A percentile compares a stretch with the other conserved stretches of the same genome.
Conservation (phyloP, 2,329 filamentous ascomycete genomes). For the Neurospora sp. region DNA sequence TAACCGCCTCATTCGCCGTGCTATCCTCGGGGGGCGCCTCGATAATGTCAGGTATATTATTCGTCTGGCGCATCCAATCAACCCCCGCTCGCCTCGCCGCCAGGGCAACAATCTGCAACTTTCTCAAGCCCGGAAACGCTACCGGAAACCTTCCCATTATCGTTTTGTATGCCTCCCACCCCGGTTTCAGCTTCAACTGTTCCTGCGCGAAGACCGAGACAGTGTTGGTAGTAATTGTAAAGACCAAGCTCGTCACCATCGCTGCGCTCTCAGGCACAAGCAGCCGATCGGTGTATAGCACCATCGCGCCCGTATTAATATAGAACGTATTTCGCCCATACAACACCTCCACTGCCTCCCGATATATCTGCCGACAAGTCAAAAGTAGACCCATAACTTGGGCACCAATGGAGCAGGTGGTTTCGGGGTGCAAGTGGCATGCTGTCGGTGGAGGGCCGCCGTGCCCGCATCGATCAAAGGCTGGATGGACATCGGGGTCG, state of each 20-base stretch:
- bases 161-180: constrained; percentile 1
- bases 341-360: constrained; percentile 6
- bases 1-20: neutral
- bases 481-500: neutral
- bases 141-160: constrained; percentile 3
- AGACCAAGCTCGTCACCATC: constrained; percentile 2
- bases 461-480: constrained; percentile 5
- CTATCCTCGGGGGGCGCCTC: neutral
- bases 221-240: constrained; percentile 1
- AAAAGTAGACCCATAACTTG: constrained; percentile 5
- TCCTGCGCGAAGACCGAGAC: constrained; percentile 5
- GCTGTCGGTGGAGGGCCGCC: constrained; percentile 7
- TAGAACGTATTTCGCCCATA: constrained; percentile 10
- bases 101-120: neutral
- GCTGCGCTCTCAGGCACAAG: neutral
- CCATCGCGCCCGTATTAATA: constrained; percentile 3
- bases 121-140: constrained; percentile 6
- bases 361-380: constrained; percentile 5
- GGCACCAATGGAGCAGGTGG: constrained; percentile 1
- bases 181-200: constrained; percentile 4
- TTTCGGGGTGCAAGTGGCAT: neutral
- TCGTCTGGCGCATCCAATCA: neutral
- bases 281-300: constrained; percentile 5
- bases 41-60: neutral
- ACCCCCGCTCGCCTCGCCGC: neutral